phyloP scores from a whole-genome alignment of 1,139 yeast species.

The Taiozyma sp. region DNA sequence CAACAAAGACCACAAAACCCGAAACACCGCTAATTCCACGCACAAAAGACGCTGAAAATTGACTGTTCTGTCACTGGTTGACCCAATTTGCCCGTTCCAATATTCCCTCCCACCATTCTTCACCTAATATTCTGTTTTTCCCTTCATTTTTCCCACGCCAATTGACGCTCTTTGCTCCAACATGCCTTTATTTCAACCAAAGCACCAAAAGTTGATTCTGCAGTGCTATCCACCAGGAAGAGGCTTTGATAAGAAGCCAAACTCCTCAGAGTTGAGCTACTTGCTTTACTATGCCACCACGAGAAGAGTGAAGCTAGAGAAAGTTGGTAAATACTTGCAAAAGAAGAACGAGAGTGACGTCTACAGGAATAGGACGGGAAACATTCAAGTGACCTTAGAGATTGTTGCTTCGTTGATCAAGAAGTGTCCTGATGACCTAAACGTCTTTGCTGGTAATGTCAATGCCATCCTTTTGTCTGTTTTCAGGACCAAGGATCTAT shows the following conservation, averaged over 20 bases:
- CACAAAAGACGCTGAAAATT: background rate
- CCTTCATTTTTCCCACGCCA: background rate
- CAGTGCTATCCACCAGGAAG: slow-evolving; percentile 94
- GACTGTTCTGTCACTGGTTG: background rate
- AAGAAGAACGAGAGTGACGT: slow-evolving; percentile 62
- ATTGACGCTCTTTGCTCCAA: background rate
- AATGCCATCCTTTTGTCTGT: slow-evolving; percentile 36
- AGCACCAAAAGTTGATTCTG: slow-evolving; percentile 83
- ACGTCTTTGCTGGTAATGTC: slow-evolving; percentile 61
- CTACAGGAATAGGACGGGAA: slow-evolving; percentile 61
- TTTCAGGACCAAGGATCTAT: slow-evolving; percentile 46
- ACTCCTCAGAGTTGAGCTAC: slow-evolving; percentile 85
- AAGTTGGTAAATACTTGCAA: slow-evolving; percentile 68
- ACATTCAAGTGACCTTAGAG: slow-evolving; percentile 73
- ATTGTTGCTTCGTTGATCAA: slow-evolving; percentile 65
- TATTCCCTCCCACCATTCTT: background rate
- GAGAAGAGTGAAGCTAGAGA: slow-evolving; percentile 79
- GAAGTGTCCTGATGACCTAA: slow-evolving; percentile 77
- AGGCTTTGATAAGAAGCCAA: slow-evolving; percentile 80
- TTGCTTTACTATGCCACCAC: slow-evolving; percentile 89
- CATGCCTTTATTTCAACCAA: slow-evolving; percentile 48
- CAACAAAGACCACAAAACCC: background rate
- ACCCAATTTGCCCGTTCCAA: background rate
- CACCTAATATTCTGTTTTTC: background rate
- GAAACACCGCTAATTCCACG: background rate